Base-by-base conservation (phyloP, 768 basidiomycete genomes). In the Infundibulicybe gibba region DNA sequence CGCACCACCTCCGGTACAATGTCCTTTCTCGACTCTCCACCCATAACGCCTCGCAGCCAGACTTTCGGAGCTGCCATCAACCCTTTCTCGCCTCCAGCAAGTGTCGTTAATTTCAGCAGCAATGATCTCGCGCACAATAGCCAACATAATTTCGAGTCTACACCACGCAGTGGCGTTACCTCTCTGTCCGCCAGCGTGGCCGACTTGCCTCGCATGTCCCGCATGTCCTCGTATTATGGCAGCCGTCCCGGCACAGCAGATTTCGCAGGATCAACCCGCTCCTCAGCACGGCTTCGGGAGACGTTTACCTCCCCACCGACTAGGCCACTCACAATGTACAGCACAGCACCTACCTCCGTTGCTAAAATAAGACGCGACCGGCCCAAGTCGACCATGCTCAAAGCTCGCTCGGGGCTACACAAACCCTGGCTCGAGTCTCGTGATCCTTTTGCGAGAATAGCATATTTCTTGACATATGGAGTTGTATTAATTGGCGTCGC, bases 401-500 rank as follows among this genome's bases (percentile, higher is more conserved):
- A n/a, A 3, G 54, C 66, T 25, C 25, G 25, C 25, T 25, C 25
- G 3, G 25, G 4, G 8, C 25, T 25, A 25, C 56, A 67, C 39
- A 91, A 90, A 61, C 84, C 85, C 0, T 90, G 89, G 89, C 25
- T 80, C 4, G 48, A 64, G 11, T 66, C 66, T 49, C 77, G 75
- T 55, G 85, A 89, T 67, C 75, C 76, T 5, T 73, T 75, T 49
- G 61, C 64, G 10, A 70, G 77, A 9, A 54, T 85, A 12, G 75
- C 86, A 2, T 87, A 87, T 53, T 68, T 74, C 52, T 42, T 87
- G 50, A 87, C 87, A 1, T 87, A 86, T 58, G 58, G 62, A 5
- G 68, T 81, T 43, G 70, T 81, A 8, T 59, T 85, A 42, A 52
- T 88, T 15, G 88, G 87, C 19, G 46, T 87, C 46, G 71, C 62